Base-by-base conservation (phyloP, 1,284 basidiomycete genomes). In the Agroathelia rolfsii region DNA sequence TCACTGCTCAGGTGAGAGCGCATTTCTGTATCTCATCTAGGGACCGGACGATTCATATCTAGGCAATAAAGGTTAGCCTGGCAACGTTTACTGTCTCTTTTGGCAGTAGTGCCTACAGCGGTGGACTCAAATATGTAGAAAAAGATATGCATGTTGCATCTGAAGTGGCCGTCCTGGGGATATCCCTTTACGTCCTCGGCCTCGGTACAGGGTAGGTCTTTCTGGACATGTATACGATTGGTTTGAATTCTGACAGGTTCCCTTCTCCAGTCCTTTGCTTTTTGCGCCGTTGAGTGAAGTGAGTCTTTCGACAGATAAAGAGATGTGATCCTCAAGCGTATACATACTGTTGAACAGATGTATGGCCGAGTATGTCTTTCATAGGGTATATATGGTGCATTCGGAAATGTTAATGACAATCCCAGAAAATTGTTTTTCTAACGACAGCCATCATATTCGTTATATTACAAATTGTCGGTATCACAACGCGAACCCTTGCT, bases 231-330 rank as follows among this genome's bases (percentile, higher is more conserved):
- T n/a, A n/a, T n/a, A n/a, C n/a, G n/a, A n/a, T n/a, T n/a, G n/a
- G n/a, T n/a, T n/a, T n/a, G n/a, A n/a, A n/a, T n/a, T 29, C 25
- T 32, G 39, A 18, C 14, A 38, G 33, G 35, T 38, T 13, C 30
- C 16, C 14, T 12, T 34, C 31, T n/a, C 21, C 35, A 71, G 68
- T 2, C 73, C 74, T 1, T 51, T 75, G 3, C 32, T 78, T 4
- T 80, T 76, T 59, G 76, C 78, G 3, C 74, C 78, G 1, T 49
- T 77, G 41, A 69, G 69, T 30, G 78, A 81, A 56, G 68, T 61
- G n/a, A n/a, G n/a, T n/a, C n/a, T n/a, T n/a, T n/a, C n/a, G n/a
- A n/a, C n/a, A n/a, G n/a, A n/a, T n/a, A n/a, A 46, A 43, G 58
- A 46, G 17, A 24, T 24, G 24, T 33, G 12, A 23, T n/a, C 24